These are phyloP conservation scores for Russula griseocarnosa DNA, from an alignment of 768 basidiomycete genomes.

Conservation along the genomic window DNA sequence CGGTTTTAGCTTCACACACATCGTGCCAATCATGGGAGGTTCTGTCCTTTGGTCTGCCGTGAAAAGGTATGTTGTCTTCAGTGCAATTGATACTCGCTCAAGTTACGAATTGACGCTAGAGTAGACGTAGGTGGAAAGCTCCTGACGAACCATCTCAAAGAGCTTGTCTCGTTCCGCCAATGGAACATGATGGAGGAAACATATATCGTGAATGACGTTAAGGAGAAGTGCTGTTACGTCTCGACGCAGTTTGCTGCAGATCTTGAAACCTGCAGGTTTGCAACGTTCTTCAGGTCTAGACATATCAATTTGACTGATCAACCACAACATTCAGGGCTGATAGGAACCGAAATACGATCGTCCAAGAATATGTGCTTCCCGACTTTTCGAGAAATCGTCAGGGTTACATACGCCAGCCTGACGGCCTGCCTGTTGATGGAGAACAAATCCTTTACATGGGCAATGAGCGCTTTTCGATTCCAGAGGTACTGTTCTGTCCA, in stretches of 20 bases:
- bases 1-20: conserved; percentile 93
- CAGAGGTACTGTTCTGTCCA: conserved; percentile 89
- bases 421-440: conserved; percentile 50
- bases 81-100: neutral
- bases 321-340: conserved; percentile 40
- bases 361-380: conserved; percentile 87
- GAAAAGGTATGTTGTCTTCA: conserved; percentile 39
- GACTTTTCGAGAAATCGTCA: conserved; percentile 69
- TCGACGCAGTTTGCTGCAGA: conserved; percentile 67
- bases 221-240: conserved; percentile 88
- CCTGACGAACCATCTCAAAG: conserved; percentile 91
- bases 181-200: conserved; percentile 99
- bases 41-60: conserved; percentile 75
- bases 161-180: conserved; percentile 89
- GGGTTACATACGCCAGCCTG: conserved; percentile 52
- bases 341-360: conserved; percentile 59
- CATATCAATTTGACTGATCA: conserved; percentile 11
- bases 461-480: conserved; percentile 88
- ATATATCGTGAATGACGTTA: conserved; percentile 87
- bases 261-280: conserved; percentile 76
- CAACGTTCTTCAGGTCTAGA: conserved; percentile 3
- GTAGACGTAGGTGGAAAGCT: conserved; percentile 95
- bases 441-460: conserved; percentile 79
- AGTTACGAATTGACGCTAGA: conserved; percentile 40
- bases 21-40: conserved; percentile 76